Evolutionary conservation across 2,329 filamentous ascomycete genomes (phyloP).

Genomic region (Fusarium robinianum): DNA sequence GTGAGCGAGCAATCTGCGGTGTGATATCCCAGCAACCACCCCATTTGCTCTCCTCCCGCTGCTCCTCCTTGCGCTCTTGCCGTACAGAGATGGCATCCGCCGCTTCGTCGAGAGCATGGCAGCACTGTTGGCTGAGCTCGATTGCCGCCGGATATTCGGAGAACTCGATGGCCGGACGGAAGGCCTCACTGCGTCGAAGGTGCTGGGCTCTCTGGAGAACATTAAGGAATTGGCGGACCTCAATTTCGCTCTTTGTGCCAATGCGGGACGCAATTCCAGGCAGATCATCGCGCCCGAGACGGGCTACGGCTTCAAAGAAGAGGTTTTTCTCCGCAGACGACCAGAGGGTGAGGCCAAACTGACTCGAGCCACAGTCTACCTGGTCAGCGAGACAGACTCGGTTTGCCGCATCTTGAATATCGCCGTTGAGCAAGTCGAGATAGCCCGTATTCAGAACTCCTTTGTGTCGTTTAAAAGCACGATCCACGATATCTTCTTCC

Average conservation of each 20-base stretch:
- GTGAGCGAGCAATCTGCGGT: conserved; percentile 40
- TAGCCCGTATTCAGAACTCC: conserved; percentile 52
- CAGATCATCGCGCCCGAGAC: conserved; percentile 66
- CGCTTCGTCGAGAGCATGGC: conserved; percentile 66
- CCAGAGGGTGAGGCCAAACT: conserved; percentile 75
- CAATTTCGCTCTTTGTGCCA: conserved; percentile 71
- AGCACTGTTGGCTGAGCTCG: conserved; percentile 72
- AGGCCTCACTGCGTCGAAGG: conserved; percentile 44
- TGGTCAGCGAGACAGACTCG: conserved; percentile 41
- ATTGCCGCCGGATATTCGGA: conserved; percentile 70
- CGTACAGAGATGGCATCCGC: conserved; percentile 68
- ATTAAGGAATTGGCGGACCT: conserved; percentile 72
- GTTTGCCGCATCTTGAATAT: conserved; percentile 58
- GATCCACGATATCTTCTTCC: conserved; percentile 26
- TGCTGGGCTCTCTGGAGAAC: conserved; percentile 60
- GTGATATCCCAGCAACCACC: conserved; percentile 70
- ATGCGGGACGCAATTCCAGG: conserved; percentile 65
- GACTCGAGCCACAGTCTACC: conserved; percentile 48
- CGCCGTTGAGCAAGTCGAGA: conserved; percentile 58
- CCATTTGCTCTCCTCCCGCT: conserved; percentile 63
- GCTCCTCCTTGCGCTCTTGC: conserved; percentile 66
- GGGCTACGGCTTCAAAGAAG: conserved; percentile 69
- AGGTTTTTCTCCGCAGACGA: conserved; percentile 68
- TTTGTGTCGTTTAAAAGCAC: conserved; percentile 52
- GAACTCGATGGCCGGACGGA: conserved; percentile 45